phyloP scores from a whole-genome alignment of 345 rosid genomes.

The Reutealis trisperma region DNA sequence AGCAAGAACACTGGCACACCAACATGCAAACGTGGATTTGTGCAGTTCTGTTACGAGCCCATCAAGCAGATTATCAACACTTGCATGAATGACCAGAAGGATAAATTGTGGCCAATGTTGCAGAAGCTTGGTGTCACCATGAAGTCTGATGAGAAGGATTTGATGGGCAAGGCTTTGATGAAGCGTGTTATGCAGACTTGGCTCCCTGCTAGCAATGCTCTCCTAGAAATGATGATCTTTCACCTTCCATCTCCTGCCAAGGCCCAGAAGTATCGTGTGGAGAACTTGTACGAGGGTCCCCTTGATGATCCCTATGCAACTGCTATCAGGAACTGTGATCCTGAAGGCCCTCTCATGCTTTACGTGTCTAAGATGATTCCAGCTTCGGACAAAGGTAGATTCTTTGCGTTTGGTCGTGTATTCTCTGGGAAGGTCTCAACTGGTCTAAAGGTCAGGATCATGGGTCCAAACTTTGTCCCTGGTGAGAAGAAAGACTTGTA shows the following conservation, averaged over 20 bases:
- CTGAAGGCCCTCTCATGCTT: conserved; percentile 82
- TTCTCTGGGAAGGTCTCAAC: conserved; percentile 72
- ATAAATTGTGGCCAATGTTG: conserved; percentile 85
- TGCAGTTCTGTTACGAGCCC: conserved; percentile 90
- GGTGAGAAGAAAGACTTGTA: conserved; percentile 82
- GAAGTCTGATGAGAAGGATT: conserved; percentile 77
- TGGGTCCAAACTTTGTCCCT: conserved; percentile 87
- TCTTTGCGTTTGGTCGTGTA: conserved; percentile 87
- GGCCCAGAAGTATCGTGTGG: conserved; percentile 83
- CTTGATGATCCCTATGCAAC: conserved; percentile 70
- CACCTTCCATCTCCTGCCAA: conserved; percentile 74
- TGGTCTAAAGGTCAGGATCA: conserved; percentile 80
- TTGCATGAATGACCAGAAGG: conserved; percentile 88
- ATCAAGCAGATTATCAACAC: conserved; percentile 74
- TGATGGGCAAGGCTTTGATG: conserved; percentile 77
- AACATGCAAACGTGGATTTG: conserved; percentile 83
- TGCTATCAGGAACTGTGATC: conserved; percentile 80
- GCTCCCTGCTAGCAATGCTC: conserved; percentile 82
- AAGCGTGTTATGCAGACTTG: conserved; percentile 94
- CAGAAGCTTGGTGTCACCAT: conserved; percentile 57
- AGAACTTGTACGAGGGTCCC: conserved; percentile 86
- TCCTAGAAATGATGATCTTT: conserved; percentile 83
- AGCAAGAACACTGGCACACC: conserved; percentile 62
- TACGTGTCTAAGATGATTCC: conserved; percentile 94
- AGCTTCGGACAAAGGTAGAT: conserved; percentile 85